Base-by-base conservation (phyloP, 2,329 filamentous ascomycete genomes). In the Tolypocladium sp. region DNA sequence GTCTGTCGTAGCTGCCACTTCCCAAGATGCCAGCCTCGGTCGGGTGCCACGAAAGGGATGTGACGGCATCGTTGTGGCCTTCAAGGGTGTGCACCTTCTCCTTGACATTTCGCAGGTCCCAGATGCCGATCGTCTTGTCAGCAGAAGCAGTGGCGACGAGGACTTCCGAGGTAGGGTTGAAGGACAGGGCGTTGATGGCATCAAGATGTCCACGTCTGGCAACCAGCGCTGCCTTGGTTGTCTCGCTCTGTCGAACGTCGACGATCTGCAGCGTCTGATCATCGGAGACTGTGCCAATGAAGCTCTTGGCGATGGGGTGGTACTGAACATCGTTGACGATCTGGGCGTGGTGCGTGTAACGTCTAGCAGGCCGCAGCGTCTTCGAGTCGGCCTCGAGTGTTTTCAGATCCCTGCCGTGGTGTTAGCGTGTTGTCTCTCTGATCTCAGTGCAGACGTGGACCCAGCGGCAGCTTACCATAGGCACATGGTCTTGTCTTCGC, bases 271-370 rank as follows among this genome's bases (percentile, higher is more conserved):
- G 85, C 9, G 91, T 97, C 65, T 94, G 82, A 71, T 99, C 94
- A 71, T 99, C 94, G 4, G 94, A 97, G 4, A 96, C 94, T 20
- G 90, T 93, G 63, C 93, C 95, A 62, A 99, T 90, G 63, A 95
- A 87, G 66, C 87, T 86, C 67, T 86, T 87, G 63, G 93, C 90
- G 51, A 92, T 83, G 10, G 93, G 92, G 67, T 97, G 93, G 70
- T 96, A 91, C 75, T 97, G 92, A 38, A 99, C 92, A 69, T 99
- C 94, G 72, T 99, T 99, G 70, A 99, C 94, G 58, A 94, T 90
- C 33, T 93, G 87, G 25, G 82, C 87, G 73, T 99, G 95, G 65
- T 97, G 90, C 1, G 86, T 93, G 75, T 94, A 97, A 44, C 84
- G 88, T 55, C 88, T 84, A 6, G 82, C 79, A 15, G 92, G 87